Conservation (phyloP, 805 yeast species). For the Maudiozyma pseudohumilis region DNA sequence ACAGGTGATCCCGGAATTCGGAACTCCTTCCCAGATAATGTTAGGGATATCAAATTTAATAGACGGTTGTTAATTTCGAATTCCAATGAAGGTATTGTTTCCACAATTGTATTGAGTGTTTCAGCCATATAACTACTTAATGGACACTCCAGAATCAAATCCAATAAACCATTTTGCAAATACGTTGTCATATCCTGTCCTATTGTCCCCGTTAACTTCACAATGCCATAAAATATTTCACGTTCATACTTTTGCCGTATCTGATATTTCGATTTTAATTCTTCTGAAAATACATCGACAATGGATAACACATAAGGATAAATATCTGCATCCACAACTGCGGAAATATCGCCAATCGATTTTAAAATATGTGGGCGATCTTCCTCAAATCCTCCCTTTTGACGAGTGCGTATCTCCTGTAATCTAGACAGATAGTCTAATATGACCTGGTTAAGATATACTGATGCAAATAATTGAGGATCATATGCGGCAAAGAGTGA, state of each 20-base stretch:
- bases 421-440: slow-evolving; percentile 69
- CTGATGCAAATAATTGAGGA: slow-evolving; percentile 61
- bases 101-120: slow-evolving; percentile 56
- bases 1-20: slow-evolving; percentile 82
- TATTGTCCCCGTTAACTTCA: slow-evolving; percentile 71
- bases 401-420: slow-evolving; percentile 41
- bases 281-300: slow-evolving; percentile 68
- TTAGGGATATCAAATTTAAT: slow-evolving; percentile 58
- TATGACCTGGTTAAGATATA: slow-evolving; percentile 68
- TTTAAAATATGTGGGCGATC: slow-evolving; percentile 65
- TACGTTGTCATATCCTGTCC: slow-evolving; percentile 85
- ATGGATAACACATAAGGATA: slow-evolving; percentile 79
- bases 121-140: slow-evolving; percentile 66
- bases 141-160: slow-evolving; percentile 69
- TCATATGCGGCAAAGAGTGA: slow-evolving; percentile 73
- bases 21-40: slow-evolving; percentile 67
- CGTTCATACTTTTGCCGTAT: slow-evolving; percentile 64
- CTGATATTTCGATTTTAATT: slow-evolving; percentile 40
- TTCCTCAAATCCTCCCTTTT: slow-evolving; percentile 5
- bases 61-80: slow-evolving; percentile 58
- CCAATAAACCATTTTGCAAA: slow-evolving; percentile 65
- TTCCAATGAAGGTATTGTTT: slow-evolving; percentile 65
- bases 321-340: slow-evolving; percentile 63
- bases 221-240: slow-evolving; percentile 77
- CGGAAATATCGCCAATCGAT: slow-evolving; percentile 72